Evolutionary conservation across 2,329 filamentous ascomycete species (phyloP), one percentile per base, ranked within the genome.

Genomic region (Colletotrichum orbiculare): DNA sequence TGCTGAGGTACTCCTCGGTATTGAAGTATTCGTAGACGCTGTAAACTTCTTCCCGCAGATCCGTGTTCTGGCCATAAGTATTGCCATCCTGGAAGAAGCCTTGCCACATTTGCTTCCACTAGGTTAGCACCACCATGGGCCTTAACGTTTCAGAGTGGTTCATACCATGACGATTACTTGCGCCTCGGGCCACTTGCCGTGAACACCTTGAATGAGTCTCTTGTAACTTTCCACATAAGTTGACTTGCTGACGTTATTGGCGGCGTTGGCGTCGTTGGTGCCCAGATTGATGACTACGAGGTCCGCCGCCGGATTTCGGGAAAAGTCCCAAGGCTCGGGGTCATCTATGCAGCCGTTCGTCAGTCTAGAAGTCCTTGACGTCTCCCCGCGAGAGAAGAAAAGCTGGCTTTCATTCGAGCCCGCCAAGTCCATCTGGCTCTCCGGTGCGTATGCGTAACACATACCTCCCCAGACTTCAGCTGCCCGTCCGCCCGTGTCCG

Each of bases 11-110:
- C 13, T 72, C 69, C 3, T 74, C 70, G n/a, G 77, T 78, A 71
- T 82, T 83, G 77, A 85, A 88, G 69, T 84, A 81, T 50, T 84
- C 71, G 60, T 83, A 81, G 33, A 88, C 82, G 8, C 78, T 71
- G 64, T 80, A 76, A 13, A 87, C 82, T 68, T 87, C 82, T 37
- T 82, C 75, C 57, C 80, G 75, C 68, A 83, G 87, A 15, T 81
- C 80, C 8, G 78, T 75, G 25, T 73, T 74, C 70, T 85, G 82
- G 8, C 72, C 68, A 70, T 83, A 88, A 7, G 78, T 81, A 69
- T 84, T 85, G 8, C 85, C 85, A 49, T 77, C 70, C 37, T 80
- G 75, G 59, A 75, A 76, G 74, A 87, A 89, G n/a, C 80, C 79
- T 43, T 83, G 79, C 83, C 84, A 87, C 58, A 87, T 79, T 41